These are phyloP conservation scores for Starmerella apis DNA, from an alignment of 805 yeast genomes.

Conservation along the genomic window DNA sequence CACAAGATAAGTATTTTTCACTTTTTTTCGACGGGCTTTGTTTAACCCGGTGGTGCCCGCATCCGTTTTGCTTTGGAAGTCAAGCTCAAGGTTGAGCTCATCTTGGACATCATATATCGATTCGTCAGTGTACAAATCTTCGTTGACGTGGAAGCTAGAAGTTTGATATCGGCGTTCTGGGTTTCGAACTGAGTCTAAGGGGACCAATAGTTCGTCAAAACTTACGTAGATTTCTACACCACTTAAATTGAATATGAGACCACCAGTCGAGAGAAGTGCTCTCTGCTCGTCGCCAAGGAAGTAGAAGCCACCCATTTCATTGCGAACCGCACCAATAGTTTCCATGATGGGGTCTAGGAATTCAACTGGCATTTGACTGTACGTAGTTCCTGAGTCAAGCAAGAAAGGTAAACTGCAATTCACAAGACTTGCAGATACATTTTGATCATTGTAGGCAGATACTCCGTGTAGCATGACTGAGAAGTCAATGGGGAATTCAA, in stretches of 20 bases:
- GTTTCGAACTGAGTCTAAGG: conserved; percentile 2
- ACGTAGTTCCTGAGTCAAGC: conserved; percentile 48
- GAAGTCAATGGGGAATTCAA: conserved; percentile 20
- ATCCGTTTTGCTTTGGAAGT: no score
- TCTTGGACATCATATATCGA: no score
- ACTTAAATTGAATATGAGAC: conserved; percentile 20
- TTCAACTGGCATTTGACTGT: conserved; percentile 37
- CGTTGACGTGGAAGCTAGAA: background rate
- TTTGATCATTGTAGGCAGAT: conserved; percentile 3
- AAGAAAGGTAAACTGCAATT: conserved; percentile 18
- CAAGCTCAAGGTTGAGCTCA: no score
- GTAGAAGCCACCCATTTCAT: conserved; percentile 9
- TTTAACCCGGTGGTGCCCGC: no score
- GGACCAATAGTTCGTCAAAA: conserved; percentile 19
- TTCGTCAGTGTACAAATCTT: no score
- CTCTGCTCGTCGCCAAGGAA: conserved; percentile 3
- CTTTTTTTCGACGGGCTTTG: no score
- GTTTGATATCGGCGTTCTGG: background rate
- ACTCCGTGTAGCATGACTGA: conserved; percentile 24
- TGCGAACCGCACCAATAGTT: conserved; percentile 14
- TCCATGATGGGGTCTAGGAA: conserved; percentile 14
- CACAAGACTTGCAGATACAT: background rate
- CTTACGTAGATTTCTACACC: conserved; percentile 19
- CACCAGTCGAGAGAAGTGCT: conserved; percentile 4
- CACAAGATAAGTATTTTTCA: background rate